Evolutionary conservation across 495 filamentous ascomycete genomes (phyloP).

Genomic region (Cudoniella acicularis): DNA sequence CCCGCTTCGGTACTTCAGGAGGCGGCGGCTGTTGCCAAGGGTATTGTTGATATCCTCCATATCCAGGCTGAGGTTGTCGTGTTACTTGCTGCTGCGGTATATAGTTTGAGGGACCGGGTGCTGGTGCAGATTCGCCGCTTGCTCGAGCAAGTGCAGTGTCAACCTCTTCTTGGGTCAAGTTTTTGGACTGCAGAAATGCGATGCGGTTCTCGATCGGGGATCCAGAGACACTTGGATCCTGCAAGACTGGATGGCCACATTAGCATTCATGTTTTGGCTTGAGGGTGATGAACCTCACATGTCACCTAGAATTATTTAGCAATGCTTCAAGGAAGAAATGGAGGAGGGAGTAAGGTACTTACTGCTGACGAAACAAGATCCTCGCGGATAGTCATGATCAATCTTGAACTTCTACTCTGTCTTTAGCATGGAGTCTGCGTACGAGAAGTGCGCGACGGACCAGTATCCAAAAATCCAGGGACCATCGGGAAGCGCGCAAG

Average conservation of each 20-base stretch:
- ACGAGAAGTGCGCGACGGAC: too few species aligned
- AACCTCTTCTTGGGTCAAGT: conserved; percentile 93
- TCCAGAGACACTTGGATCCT: conserved; percentile 85
- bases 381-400: conserved; percentile 74
- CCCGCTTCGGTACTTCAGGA: conserved; percentile 69
- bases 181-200: conserved; percentile 93
- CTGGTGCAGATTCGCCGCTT: conserved; percentile 49
- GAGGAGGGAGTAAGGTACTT: conserved; percentile 40
- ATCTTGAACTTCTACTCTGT: conserved; percentile 9
- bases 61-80: conserved; percentile 52
- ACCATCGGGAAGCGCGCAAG: too few species aligned
- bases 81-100: conserved; percentile 45
- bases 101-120: conserved; percentile 42
- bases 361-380: conserved; percentile 81
- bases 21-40: conserved; percentile 69
- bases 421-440: background rate
- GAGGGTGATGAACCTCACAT: conserved; percentile 36
- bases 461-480: too few species aligned
- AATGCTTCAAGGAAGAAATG: conserved; percentile 1
- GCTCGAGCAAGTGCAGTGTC: conserved; percentile 75
- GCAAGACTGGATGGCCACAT: conserved; percentile 61
- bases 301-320: conserved; percentile 50
- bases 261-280: conserved; percentile 19
- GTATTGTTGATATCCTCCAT: conserved; percentile 61
- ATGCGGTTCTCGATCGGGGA: conserved; percentile 90